phyloP scores from a whole-genome alignment of 345 rosid species.

The Melastoma malabathricum region DNA sequence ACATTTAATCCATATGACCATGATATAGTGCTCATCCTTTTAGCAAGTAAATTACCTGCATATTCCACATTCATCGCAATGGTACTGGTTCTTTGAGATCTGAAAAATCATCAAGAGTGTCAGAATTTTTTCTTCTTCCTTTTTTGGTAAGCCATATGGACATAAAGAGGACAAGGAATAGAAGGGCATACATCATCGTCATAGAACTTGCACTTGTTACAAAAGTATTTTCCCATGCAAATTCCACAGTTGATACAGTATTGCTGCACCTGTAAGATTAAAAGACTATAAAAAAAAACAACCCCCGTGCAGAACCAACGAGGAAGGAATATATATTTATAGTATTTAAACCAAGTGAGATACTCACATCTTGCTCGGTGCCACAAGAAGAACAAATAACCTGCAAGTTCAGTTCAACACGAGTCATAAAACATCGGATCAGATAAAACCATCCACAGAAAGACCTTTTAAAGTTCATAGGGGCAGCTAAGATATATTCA shows the following conservation, averaged over 20 bases:
- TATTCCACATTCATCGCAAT: constrained; percentile 55
- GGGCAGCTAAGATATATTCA: neutral
- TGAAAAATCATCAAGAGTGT: constrained; percentile 7
- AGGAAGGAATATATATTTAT: no score
- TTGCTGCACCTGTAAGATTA: constrained; percentile 31
- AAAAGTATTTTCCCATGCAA: constrained; percentile 61
- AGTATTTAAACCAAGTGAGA: neutral
- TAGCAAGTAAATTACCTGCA: constrained; percentile 29
- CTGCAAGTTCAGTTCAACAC: constrained; percentile 17
- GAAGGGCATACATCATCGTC: constrained; percentile 43
- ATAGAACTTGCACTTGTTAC: constrained; percentile 49
- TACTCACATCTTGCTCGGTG: constrained; percentile 58
- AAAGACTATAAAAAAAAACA: neutral
- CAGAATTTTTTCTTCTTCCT: no score
- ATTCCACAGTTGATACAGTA: constrained; percentile 45
- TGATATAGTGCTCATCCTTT: no score
- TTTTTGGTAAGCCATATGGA: no score
- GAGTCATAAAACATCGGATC: neutral
- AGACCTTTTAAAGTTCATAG: neutral
- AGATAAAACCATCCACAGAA: neutral
- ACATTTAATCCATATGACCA: no score
- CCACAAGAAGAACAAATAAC: constrained; percentile 46
- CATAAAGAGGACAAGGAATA: neutral
- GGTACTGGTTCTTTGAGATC: constrained; percentile 51
- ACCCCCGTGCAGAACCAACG: no score